Base-by-base conservation (phyloP, 2,329 filamentous ascomycete genomes). In the Penicillium griseofulvum region DNA sequence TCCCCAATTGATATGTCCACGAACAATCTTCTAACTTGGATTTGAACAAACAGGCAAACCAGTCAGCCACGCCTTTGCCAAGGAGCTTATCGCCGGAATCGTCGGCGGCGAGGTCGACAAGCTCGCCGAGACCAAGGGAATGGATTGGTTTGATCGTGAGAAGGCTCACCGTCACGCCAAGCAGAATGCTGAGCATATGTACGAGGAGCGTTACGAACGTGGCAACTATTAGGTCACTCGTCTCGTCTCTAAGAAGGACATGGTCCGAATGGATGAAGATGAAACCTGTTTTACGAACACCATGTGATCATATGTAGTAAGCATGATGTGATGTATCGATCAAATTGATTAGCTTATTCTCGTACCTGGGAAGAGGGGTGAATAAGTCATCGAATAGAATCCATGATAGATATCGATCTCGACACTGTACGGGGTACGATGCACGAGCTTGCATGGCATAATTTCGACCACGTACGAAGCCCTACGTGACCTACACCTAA, bases 91-190 rank as follows among this genome's bases (percentile, higher is more conserved):
- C 31, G 87, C 83, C 16, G 88, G 86, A 56, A 78, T 92, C 53
- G 89, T 87, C 28, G 88, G 84, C 45, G 87, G 83, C 58, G 88
- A 91, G 76, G 82, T 90, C 67, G 89, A 93, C 79, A 88, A 86
- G 76, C 81, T 92, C 31, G 81, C 83, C 65, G 89, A 88, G 80
- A 86, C 83, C 64, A 87, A 87, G 79, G 85, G 85, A n/a, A 72
- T 85, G 60, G 81, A 87, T 71, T 79, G 77, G 57, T 64, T 81
- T 57, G 83, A 87, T 74, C 82, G 83, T 71, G 76, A 78, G 62
- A 80, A 85, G 54, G 84, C 84, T 49, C 78, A 81, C 71, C 64
- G 81, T 72, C 80, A 85, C 54, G 84, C 84, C 51, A 79, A 81
- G 73, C 64, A 81, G 72, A 80, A 84, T 67, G 83, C 80, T 39